Evolutionary conservation across 306 rosid species (phyloP).

Genomic region (Quercus bicolor): DNA sequence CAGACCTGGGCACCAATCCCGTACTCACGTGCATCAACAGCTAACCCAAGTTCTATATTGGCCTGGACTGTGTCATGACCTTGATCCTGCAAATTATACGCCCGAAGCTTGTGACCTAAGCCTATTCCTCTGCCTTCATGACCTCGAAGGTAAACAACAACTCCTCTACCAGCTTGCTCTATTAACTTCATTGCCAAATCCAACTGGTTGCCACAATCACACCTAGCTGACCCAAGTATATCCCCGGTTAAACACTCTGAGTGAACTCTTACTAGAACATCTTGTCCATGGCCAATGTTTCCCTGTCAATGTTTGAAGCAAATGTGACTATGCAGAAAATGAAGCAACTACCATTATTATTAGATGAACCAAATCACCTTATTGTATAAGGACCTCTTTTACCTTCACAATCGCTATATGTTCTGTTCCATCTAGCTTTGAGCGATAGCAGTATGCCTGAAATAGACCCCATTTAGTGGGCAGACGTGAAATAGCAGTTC

Average conservation of each 20-base stretch:
- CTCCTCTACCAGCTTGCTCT: conserved; percentile 75
- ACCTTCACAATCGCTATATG: conserved; percentile 81
- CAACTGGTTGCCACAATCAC: conserved; percentile 88
- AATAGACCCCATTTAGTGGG: conserved; percentile 87
- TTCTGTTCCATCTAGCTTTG: conserved; percentile 75
- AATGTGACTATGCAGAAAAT: background rate
- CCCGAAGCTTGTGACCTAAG: conserved; percentile 79
- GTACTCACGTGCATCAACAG: conserved; percentile 81
- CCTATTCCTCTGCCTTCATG: conserved; percentile 96
- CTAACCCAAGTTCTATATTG: conserved; percentile 75
- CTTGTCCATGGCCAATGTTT: conserved; percentile 62
- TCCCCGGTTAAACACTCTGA: conserved; percentile 94
- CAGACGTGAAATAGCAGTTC: conserved; percentile 54
- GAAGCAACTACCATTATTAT: background rate
- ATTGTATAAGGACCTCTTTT: background rate
- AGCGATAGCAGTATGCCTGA: conserved; percentile 67
- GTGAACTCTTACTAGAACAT: conserved; percentile 76
- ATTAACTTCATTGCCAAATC: conserved; percentile 77
- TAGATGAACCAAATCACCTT: background rate
- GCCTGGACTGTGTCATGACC: conserved; percentile 89
- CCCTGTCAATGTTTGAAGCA: conserved; percentile 43
- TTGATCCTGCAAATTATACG: conserved; percentile 77
- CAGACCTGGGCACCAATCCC: conserved; percentile 84
- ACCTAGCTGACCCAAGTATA: conserved; percentile 77
- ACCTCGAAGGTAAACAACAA: conserved; percentile 77